A percentile compares a stretch with the other conserved stretches of the same genome.
Conservation (phyloP, 179 eudicot genomes). For the Corrigiola litoralis region DNA sequence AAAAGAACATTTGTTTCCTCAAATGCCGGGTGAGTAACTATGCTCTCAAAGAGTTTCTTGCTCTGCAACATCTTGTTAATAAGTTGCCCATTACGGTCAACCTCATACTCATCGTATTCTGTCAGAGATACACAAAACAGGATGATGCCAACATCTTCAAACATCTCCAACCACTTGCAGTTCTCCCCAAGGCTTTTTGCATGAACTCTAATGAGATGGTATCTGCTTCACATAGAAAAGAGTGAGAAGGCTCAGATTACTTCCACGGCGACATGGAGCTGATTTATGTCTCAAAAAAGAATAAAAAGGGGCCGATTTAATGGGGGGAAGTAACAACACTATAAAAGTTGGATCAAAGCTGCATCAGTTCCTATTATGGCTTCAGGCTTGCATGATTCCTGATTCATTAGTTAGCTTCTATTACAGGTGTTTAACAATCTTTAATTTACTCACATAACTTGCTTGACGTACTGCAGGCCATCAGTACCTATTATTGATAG, state of each 20-base stretch:
- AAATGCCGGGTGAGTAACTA: slow-evolving; percentile 75
- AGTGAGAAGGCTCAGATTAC: neutral
- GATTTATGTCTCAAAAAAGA: too few relatives aligned
- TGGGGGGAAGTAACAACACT: neutral
- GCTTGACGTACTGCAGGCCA: too few relatives aligned
- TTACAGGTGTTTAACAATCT: too few relatives aligned
- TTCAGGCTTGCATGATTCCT: too few relatives aligned
- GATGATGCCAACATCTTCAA: slow-evolving; percentile 90
- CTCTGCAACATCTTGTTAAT: slow-evolving; percentile 78
- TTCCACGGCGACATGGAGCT: neutral
- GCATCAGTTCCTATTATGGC: too few relatives aligned
- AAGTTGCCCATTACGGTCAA: slow-evolving; percentile 36
- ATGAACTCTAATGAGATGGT: slow-evolving; percentile 82
- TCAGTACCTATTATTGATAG: too few relatives aligned
- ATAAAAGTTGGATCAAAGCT: neutral
- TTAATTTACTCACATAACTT: too few relatives aligned
- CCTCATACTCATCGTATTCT: slow-evolving; percentile 75
- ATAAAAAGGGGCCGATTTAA: too few relatives aligned
- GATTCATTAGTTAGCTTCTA: too few relatives aligned
- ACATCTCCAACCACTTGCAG: slow-evolving; percentile 99
- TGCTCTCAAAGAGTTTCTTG: slow-evolving; percentile 77
- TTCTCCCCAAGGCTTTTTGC: slow-evolving; percentile 89
- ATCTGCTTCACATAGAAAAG: slow-evolving; percentile 41
- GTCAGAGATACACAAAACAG: slow-evolving; percentile 78
- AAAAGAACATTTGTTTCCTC: slow-evolving; percentile 74